Evolutionary conservation across 371 early-diverging fungal species (phyloP).

Genomic region (Mucor lusitanicus): DNA sequence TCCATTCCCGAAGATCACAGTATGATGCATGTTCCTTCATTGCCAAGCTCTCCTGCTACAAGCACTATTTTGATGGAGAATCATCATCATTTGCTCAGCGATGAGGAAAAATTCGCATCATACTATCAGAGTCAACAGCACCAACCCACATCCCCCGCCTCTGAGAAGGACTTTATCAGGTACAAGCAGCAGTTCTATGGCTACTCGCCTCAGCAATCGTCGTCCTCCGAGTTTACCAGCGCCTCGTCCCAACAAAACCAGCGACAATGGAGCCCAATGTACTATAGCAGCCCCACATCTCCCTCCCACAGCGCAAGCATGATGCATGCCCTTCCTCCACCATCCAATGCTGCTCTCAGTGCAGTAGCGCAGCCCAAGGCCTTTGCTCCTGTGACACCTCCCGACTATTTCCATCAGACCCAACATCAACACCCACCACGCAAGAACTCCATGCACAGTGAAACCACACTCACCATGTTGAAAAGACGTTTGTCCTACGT

Average conservation of each 20-base stretch:
- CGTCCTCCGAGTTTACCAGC: neutral
- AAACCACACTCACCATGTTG: neutral
- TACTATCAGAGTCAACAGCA: neutral
- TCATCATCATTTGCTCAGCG: neutral
- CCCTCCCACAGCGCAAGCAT: neutral
- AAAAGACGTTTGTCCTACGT: slow-evolving; percentile 10
- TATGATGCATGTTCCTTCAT: neutral
- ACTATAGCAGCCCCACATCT: neutral
- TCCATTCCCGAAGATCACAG: slow-evolving; percentile 8
- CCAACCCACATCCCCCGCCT: slow-evolving; percentile 7
- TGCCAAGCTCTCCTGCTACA: slow-evolving; percentile 3
- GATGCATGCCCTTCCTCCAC: neutral
- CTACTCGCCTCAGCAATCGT: neutral
- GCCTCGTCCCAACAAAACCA: neutral
- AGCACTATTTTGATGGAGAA: slow-evolving; percentile 3
- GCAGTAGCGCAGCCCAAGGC: neutral
- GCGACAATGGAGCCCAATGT: neutral
- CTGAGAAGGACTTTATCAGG: slow-evolving; percentile 4
- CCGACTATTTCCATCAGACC: neutral
- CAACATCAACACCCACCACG: neutral
- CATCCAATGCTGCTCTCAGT: neutral
- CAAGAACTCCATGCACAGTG: slow-evolving; percentile 4
- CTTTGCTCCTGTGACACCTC: neutral
- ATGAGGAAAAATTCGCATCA: neutral
- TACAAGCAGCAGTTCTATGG: neutral